Evolutionary conservation across 2,329 filamentous ascomycete species (phyloP), one percentile per base, ranked within the genome.

Genomic region (Taxawa tesnikishii): DNA sequence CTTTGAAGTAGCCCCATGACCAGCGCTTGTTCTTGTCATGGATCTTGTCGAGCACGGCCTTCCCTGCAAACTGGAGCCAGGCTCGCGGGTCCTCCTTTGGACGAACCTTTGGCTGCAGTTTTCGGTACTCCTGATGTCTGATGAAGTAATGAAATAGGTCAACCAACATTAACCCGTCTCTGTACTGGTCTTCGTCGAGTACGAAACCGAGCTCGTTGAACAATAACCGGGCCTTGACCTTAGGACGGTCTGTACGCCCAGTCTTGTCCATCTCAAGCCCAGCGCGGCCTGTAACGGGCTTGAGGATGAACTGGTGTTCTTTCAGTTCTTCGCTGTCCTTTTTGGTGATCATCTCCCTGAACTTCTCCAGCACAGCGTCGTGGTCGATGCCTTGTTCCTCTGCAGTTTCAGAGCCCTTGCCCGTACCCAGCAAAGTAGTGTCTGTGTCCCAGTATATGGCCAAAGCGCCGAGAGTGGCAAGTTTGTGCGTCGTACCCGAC

Each of bases 401-500:
- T 26, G 64, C 71, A 6, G 68, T 63, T 37, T 75, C 65, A 3
- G 73, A 73, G 43, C 90, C 83, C 43, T 81, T 78, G 6, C 85
- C 85, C 4, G 81, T 77, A 9, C 85, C 84, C 26, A 96, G 67
- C 4, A 98, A 68, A 15, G 79, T 68, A 1, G 85, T 75, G 54
- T 99, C 88, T 1, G 90, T 98, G 54, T 98, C 92, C 90, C 92
- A 99, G 58, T 99, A 99, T 7, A 96, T 72, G 3, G 90, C 85
- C 31, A 99, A 62, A 4, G 87, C 84, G 18, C 83, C 84, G 11
- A 99, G 68, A 3, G 80, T 92, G 5, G 87, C 90, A 28, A 98
- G 68, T 59, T 99, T 99, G 63, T 98, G 83, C 14, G 87, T 94
- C 9, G 79, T 81, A 16, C 70, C 68, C 28, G 75, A 75, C 2